phyloP scores from a whole-genome alignment of 1,284 basidiomycete species.

The Phylloboletellus chloephorus region DNA sequence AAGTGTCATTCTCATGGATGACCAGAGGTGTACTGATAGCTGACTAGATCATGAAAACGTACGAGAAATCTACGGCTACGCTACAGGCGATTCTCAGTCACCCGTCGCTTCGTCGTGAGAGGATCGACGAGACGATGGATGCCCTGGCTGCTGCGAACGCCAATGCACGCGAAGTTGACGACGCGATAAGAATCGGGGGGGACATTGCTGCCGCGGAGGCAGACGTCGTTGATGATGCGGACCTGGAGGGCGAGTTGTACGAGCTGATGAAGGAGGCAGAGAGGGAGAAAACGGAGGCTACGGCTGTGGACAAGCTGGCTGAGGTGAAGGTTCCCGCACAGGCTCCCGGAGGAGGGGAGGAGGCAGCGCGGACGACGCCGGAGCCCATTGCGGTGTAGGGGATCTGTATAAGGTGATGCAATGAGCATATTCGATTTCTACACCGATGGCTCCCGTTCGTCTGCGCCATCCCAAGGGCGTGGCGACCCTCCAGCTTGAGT shows the following conservation, averaged over 20 bases:
- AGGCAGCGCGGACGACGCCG: neutral
- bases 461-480: slow-evolving; percentile 78
- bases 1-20: slow-evolving; percentile 6
- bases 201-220: slow-evolving; percentile 52
- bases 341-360: slow-evolving; percentile 6
- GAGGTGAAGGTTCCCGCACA: slow-evolving; percentile 16
- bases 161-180: slow-evolving; percentile 78
- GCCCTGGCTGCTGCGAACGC: slow-evolving; percentile 77
- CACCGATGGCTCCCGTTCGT: slow-evolving; percentile 58
- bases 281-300: slow-evolving; percentile 30
- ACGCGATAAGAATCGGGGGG: slow-evolving; percentile 65
- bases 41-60: slow-evolving; percentile 78
- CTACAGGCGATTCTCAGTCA: slow-evolving; percentile 73
- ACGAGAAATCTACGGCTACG: slow-evolving; percentile 76
- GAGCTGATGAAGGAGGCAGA: slow-evolving; percentile 48
- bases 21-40: slow-evolving; percentile 1
- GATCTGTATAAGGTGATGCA: slow-evolving; percentile 15
- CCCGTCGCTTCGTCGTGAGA: slow-evolving; percentile 71
- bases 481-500: slow-evolving; percentile 69
- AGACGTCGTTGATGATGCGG: slow-evolving; percentile 52
- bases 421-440: neutral
- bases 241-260: slow-evolving; percentile 58
- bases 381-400: slow-evolving; percentile 13
- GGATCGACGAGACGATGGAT: slow-evolving; percentile 83
- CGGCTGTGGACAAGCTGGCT: slow-evolving; percentile 19